Evolutionary conservation across 768 basidiomycete genomes (phyloP), one percentile per base, ranked within the genome.

Genomic region (Phaeotremella fagi): DNA sequence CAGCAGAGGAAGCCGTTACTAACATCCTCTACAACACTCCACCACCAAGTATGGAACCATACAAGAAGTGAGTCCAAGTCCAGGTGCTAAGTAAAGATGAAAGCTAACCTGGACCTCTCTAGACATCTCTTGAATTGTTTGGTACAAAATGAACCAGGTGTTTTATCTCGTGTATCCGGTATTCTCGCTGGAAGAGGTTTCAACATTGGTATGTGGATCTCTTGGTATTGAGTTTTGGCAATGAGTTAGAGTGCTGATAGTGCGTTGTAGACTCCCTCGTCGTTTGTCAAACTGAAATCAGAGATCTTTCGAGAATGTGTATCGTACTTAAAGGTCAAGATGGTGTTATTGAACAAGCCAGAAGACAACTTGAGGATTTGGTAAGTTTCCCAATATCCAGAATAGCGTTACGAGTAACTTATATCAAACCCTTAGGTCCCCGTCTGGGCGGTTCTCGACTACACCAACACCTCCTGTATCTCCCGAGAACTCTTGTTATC

Each of bases 381-480:
- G 94, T 95, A 70, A 57, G 88, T 81, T 23, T 7, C 9, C 11
- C n/a, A 20, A 12, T 4, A 33, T 16, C 31, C 31, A 7, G 31
- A n/a, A n/a, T 16, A 7, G 31, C 31, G 16, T 7, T 7, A 7
- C 31, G 9, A 33, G 31, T 16, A 33, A 33, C 16, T 7, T 16
- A 7, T 16, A 7, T 16, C 31, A 33, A 33, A 33, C 31, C 31
- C 31, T 6, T 53, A 95, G 94, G 92, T 99, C 24, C 95, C 94
- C 45, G 95, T 99, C 3, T 99, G 95, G 95, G 95, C 94, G 25
- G 95, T 99, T 27, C 80, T 99, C 55, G 92, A 99, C 76, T 99
- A 98, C 75, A 97, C 94, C 18, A 82, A 92, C 57, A 98, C 91
- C 22, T 83, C 81, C 52, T 84, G 85, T 25, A 94, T 99, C 73